Percentiles rank a stretch among this genome's conserved stretches.
phyloP scores from a whole-genome alignment of 805 yeast species.

The Wickerhamiella siamensis region DNA sequence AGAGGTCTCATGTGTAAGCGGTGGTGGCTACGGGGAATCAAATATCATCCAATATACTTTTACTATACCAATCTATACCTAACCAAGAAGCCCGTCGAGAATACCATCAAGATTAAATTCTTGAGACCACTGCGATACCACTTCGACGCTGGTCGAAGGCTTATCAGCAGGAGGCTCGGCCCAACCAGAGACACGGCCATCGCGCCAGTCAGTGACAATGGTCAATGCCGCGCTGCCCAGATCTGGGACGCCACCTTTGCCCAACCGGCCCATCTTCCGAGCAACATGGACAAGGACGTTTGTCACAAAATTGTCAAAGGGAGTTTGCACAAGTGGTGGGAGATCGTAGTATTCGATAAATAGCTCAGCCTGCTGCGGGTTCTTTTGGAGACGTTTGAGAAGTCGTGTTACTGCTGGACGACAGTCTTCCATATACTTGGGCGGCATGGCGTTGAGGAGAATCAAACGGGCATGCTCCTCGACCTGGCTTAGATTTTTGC shows the following conservation, averaged over 20 bases:
- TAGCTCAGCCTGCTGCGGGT: conserved; percentile 47
- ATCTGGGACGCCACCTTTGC: conserved; percentile 88
- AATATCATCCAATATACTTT: no score
- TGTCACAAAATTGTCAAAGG: conserved; percentile 65
- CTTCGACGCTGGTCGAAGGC: conserved; percentile 45
- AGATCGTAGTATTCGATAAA: conserved; percentile 60
- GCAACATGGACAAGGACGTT: conserved; percentile 87
- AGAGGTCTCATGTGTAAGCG: conserved; percentile 10
- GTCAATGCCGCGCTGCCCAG: conserved; percentile 69
- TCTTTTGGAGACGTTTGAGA: conserved; percentile 60
- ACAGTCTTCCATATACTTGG: conserved; percentile 74
- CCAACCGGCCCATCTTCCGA: conserved; percentile 79
- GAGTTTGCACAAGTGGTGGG: conserved; percentile 63
- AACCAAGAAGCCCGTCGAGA: conserved; percentile 28
- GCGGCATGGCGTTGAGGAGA: conserved; percentile 76
- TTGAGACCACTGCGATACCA: conserved; percentile 83
- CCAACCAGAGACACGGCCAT: conserved; percentile 90
- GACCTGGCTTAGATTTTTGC: conserved; percentile 25
- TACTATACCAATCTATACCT: no score
- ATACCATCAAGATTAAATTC: conserved; percentile 86
- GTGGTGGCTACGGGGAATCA: neutral
- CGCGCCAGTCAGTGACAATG: conserved; percentile 90
- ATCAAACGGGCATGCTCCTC: conserved; percentile 83
- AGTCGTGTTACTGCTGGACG: conserved; percentile 64
- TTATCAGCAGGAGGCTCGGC: conserved; percentile 45